Base-by-base conservation (phyloP, 495 filamentous ascomycete genomes). In the Penicillium cosmopolitanum region DNA sequence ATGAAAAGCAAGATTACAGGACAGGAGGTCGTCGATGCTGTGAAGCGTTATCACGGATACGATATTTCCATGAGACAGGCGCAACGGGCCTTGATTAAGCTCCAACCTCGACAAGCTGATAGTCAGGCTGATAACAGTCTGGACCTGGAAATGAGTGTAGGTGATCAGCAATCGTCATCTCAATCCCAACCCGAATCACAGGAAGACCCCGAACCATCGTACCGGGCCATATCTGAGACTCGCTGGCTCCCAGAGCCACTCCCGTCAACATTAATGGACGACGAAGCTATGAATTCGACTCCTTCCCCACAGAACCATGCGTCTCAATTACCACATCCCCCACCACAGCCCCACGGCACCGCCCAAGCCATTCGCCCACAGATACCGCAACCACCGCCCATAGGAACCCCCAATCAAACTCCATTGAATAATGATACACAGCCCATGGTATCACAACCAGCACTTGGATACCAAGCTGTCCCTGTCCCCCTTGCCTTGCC, bases 21-120 rank as follows among this genome's bases (percentile, higher is more conserved):
- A 25, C 69, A 74, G 62, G 71, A 79, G 48, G 76, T 79, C 23
- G 76, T 76, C 54, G 66, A 76, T 56, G 72, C 73, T 1, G 73
- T 82, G 46, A 80, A 78, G 62, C 75, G 77, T 18, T 78, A 77
- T 58, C 76, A 80, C 60, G 77, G 75, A 51, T 77, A 80, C 60
- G 75, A 80, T 25, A 80, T 80, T 23, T 77, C 76, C 2, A 76
- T 76, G 66, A 67, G 75, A 66, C 77, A 80, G 57, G 77, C 77
- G 16, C 77, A 80, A 57, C 72, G 76, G 28, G 76, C 77, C 42
- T 70, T 80, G 34, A 77, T 74, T 13, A 72, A 70, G 53, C 43
- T 80, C 19, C 76, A 80, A 47, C 72, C 76, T 23, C 67, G 66
- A 47, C 66, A 68, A 21, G 51, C 61, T 9, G 61, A 63, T 18